These are phyloP conservation scores for Lachancea lanzarotensis DNA, from an alignment of 805 yeast species.

Conservation along the genomic window DNA sequence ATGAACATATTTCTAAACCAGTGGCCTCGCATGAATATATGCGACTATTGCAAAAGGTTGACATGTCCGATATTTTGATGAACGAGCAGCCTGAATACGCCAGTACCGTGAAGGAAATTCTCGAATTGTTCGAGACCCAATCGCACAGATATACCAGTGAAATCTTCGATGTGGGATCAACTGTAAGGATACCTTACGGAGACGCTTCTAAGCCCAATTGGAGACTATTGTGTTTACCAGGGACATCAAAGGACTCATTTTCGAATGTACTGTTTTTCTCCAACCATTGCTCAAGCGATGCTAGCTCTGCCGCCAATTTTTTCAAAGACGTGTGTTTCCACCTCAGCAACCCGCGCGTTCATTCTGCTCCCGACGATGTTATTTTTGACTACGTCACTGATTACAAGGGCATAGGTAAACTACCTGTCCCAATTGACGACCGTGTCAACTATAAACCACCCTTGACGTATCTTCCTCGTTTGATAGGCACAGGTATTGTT, in stretches of 20 bases:
- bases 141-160: constrained; percentile 9
- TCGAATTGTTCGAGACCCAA: constrained; percentile 10
- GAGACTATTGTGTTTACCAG: constrained; percentile 20
- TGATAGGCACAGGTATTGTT: constrained; percentile 11
- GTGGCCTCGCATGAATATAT: constrained; percentile 20
- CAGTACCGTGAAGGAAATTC: constrained; percentile 7
- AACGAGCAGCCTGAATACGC: constrained; percentile 20
- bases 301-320: constrained; percentile 17
- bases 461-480: constrained; percentile 11
- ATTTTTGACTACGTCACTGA: constrained; percentile 18
- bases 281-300: constrained; percentile 27
- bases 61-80: constrained; percentile 17
- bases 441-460: constrained; percentile 19
- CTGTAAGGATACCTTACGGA: constrained; percentile 15
- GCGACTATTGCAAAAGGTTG: constrained; percentile 13
- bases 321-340: constrained; percentile 16
- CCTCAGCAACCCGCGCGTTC: constrained; percentile 2
- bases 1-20: constrained; percentile 16
- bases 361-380: not conserved
- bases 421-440: constrained; percentile 23
- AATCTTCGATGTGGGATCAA: constrained; percentile 13
- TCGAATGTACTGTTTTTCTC: constrained; percentile 16
- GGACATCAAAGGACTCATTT: not conserved
- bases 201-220: constrained; percentile 20
- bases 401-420: constrained; percentile 8